These are phyloP conservation scores for Populus euphratica DNA, from an alignment of 345 rosid genomes.

Conservation along the genomic window DNA sequence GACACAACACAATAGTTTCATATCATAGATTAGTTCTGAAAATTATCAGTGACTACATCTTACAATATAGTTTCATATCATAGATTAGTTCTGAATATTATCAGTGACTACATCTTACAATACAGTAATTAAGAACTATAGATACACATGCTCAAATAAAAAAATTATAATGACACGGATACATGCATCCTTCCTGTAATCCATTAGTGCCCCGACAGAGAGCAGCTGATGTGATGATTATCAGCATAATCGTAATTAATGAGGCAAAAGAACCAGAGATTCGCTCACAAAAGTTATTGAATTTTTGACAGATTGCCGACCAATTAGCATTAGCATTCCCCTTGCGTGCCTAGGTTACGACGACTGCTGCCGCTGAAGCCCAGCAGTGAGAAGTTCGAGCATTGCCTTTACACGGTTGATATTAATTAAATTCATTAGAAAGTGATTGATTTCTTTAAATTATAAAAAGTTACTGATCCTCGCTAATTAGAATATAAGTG, in stretches of 20 bases:
- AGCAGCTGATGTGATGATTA: slow-evolving; percentile 44
- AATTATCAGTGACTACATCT: not conserved
- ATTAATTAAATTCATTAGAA: not conserved
- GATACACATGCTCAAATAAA: not conserved
- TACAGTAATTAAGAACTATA: not conserved
- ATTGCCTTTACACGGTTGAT: slow-evolving; percentile 28
- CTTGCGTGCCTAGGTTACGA: slow-evolving; percentile 47
- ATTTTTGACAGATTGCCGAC: slow-evolving; percentile 61
- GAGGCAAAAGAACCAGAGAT: slow-evolving; percentile 60
- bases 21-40: not conserved
- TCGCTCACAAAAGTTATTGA: slow-evolving; percentile 49
- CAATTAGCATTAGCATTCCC: slow-evolving; percentile 49
- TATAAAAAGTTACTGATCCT: not conserved
- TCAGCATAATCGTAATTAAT: slow-evolving; percentile 32
- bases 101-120: not conserved
- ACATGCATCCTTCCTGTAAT: not conserved
- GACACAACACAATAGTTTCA: not conserved
- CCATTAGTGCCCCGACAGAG: slow-evolving; percentile 35
- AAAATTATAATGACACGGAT: not conserved
- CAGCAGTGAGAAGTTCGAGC: slow-evolving; percentile 41
- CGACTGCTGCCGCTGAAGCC: slow-evolving; percentile 51
- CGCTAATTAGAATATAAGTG: not conserved
- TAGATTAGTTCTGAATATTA: not conserved
- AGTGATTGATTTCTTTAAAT: not conserved
- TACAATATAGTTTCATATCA: no score